phyloP scores from a whole-genome alignment of 2,329 filamentous ascomycete genomes.

The Leptographium radiaticola region DNA sequence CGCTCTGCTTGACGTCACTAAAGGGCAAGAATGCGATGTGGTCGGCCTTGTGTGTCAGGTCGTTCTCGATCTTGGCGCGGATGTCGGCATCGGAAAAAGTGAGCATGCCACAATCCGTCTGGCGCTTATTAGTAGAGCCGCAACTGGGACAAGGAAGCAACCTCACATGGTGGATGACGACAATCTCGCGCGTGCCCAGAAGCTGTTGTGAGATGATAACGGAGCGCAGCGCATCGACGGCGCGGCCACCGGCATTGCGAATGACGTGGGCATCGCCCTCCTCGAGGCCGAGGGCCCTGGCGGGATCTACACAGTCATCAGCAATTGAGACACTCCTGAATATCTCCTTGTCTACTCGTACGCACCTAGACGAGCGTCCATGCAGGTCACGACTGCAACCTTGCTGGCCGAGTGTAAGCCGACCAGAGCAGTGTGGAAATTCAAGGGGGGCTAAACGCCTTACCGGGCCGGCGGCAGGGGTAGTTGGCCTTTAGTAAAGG shows the following conservation, averaged over 20 bases:
- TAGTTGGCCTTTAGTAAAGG: conserved; percentile 53
- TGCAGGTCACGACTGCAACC: conserved; percentile 50
- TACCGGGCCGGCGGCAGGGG: conserved; percentile 57
- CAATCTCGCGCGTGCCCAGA: conserved; percentile 61
- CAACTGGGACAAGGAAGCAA: neutral
- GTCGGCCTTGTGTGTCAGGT: conserved; percentile 37
- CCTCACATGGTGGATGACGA: conserved; percentile 53
- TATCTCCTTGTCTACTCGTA: neutral
- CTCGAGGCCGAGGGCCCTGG: conserved; percentile 55
- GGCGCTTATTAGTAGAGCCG: neutral
- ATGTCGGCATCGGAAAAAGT: conserved; percentile 48
- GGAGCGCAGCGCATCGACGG: conserved; percentile 58
- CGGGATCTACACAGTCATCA: conserved; percentile 35
- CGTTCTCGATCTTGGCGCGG: conserved; percentile 39
- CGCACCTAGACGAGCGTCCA: conserved; percentile 55
- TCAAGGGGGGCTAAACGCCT: conserved; percentile 40
- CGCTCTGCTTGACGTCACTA: conserved; percentile 46
- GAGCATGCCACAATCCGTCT: conserved; percentile 59
- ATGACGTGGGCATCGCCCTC: conserved; percentile 71
- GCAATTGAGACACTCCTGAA: neutral
- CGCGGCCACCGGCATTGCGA: conserved; percentile 58
- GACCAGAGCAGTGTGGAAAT: neutral
- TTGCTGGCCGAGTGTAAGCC: neutral
- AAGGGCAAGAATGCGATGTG: conserved; percentile 52
- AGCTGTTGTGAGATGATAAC: conserved; percentile 71